Conservation (phyloP, 2,329 filamentous ascomycete genomes). For the Coniochaeta ligniaria region DNA sequence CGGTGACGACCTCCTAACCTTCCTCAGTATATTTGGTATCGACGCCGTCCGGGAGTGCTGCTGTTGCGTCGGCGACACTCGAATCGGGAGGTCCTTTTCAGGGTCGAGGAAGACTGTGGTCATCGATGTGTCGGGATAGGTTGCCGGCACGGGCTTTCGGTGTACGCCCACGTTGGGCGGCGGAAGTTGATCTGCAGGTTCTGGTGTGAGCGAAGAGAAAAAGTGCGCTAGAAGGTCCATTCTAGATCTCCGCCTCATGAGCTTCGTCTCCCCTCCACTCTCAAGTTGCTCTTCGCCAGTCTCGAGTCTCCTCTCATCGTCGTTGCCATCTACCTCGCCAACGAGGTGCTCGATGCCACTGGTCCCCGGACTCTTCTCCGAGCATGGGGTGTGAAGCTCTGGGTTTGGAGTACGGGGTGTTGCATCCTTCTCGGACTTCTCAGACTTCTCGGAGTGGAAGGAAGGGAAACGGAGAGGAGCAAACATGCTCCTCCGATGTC, state of each 20-base stretch:
- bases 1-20: constrained; percentile 8
- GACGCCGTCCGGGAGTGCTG: background rate
- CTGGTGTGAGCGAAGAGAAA: constrained; percentile 11
- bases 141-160: constrained; percentile 4
- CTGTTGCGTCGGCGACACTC: constrained; percentile 1
- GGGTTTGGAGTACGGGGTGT: background rate
- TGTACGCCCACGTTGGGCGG: background rate
- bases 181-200: constrained; percentile 8
- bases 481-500: constrained; percentile 24
- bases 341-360: background rate
- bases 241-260: constrained; percentile 7
- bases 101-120: background rate
- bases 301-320: background rate
- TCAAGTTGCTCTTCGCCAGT: background rate
- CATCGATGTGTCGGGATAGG: constrained; percentile 2
- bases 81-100: background rate
- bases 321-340: background rate
- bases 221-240: constrained; percentile 9
- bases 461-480: constrained; percentile 27
- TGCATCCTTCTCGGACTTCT: constrained; percentile 14
- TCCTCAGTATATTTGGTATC: constrained; percentile 7
- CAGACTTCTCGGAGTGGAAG: constrained; percentile 18
- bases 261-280: constrained; percentile 3
- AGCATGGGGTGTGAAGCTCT: background rate
- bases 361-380: constrained; percentile 2